These are phyloP conservation scores for Byssochlamys sp. DNA, from an alignment of 2,329 filamentous ascomycete genomes.

Conservation along the genomic window DNA sequence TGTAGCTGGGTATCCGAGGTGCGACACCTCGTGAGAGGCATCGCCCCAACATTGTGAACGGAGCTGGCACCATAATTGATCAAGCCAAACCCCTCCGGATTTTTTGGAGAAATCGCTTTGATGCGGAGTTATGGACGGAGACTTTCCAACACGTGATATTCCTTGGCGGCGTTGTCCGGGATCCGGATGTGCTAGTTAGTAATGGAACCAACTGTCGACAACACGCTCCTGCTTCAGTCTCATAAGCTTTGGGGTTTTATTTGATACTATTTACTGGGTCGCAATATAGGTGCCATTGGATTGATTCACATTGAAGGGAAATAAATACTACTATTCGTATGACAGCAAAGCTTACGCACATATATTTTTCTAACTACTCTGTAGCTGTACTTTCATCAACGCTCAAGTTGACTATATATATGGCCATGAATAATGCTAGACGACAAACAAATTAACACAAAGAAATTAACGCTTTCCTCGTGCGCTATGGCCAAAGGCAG, in stretches of 20 bases:
- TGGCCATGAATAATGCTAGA: too few species aligned
- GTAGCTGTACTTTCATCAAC: too few species aligned
- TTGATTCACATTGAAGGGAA: too few species aligned
- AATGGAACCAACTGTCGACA: not conserved
- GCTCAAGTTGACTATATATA: too few species aligned
- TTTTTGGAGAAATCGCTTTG: not conserved
- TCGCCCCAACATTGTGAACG: slow-evolving; percentile 16
- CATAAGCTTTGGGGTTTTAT: not conserved
- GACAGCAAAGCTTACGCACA: too few species aligned
- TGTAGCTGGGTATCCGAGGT: slow-evolving; percentile 7
- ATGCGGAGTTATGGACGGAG: not conserved
- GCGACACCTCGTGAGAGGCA: slow-evolving; percentile 9
- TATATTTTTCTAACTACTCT: too few species aligned
- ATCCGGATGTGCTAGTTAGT: not conserved
- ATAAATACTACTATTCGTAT: too few species aligned
- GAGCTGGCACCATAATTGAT: slow-evolving; percentile 21
- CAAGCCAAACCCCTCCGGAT: slow-evolving; percentile 1
- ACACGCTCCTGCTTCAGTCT: not conserved
- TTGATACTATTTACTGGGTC: not conserved
- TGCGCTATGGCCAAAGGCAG: too few species aligned
- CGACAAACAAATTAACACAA: too few species aligned
- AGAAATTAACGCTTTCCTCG: too few species aligned
- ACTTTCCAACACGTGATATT: slow-evolving; percentile 12
- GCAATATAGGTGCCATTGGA: not conserved
- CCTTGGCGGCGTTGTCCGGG: slow-evolving; percentile 3